A percentile compares a stretch with the other conserved stretches of the same genome.
phyloP scores from a whole-genome alignment of 2,329 filamentous ascomycete genomes.

The Ascochyta fabae region DNA sequence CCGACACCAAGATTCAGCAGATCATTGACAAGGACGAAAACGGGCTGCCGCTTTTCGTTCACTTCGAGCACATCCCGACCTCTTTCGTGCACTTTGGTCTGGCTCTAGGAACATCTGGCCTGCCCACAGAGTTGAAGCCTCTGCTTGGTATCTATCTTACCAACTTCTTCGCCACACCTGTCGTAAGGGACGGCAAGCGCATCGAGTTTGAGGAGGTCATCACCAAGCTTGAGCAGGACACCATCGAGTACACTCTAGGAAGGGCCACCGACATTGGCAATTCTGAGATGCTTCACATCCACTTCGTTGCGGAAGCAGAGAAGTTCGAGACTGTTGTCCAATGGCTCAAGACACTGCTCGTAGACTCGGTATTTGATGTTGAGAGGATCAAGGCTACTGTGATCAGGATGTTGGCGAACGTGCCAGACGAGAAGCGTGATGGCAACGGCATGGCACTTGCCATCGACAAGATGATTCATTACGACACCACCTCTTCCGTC shows the following conservation, averaged over 20 bases:
- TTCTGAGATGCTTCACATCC: conserved; percentile 79
- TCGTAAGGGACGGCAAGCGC: conserved; percentile 75
- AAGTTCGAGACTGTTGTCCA: conserved; percentile 83
- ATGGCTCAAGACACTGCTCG: conserved; percentile 87
- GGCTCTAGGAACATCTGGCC: conserved; percentile 76
- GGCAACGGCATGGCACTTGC: conserved; percentile 71
- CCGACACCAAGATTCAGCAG: conserved; percentile 74
- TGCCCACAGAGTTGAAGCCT: conserved; percentile 84
- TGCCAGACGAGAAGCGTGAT: conserved; percentile 89
- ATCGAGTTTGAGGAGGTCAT: conserved; percentile 93
- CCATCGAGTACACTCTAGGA: conserved; percentile 80
- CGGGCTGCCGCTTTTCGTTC: conserved; percentile 82
- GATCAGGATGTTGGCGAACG: conserved; percentile 85
- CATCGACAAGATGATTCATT: conserved; percentile 78
- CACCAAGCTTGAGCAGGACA: conserved; percentile 88
- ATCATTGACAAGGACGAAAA: conserved; percentile 73
- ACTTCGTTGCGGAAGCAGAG: conserved; percentile 84
- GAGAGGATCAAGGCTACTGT: conserved; percentile 67
- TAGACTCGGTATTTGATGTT: conserved; percentile 85
- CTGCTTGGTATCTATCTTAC: conserved; percentile 83
- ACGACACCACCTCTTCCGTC: conserved; percentile 75
- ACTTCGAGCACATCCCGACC: conserved; percentile 92
- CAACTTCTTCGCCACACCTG: conserved; percentile 93
- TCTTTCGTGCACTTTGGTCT: conserved; percentile 89
- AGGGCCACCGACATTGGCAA: conserved; percentile 74